Base-by-base conservation (phyloP, 768 basidiomycete genomes). In the Tylopilus sp. region DNA sequence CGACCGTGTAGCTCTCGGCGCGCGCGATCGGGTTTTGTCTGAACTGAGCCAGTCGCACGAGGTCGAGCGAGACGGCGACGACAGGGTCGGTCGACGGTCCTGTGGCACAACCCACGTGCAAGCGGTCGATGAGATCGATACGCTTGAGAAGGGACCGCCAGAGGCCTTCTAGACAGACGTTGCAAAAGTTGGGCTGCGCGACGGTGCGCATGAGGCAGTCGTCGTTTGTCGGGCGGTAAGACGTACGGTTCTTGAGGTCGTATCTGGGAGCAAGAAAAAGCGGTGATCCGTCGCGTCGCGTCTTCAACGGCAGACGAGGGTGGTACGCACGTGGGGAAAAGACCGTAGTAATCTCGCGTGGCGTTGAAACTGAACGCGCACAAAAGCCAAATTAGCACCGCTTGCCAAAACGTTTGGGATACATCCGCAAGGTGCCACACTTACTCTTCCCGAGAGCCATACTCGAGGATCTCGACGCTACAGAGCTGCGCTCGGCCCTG, bases 191-290 rank as follows among this genome's bases (percentile, higher is more conserved):
- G 48, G 86, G 82, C 0, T 78, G 75, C 25, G 78, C 81, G 38
- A 88, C 83, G 47, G 72, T 70, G 38, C 89, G 86, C 89, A 91
- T 91, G 42, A 91, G 79, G 63, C 89, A 91, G 64, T 83, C 85
- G 53, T 88, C 83, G 56, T 89, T 88, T 3, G 88, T 91, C 4
- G 89, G 89, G n/a, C 89, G 79, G 67, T 86, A 91, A 3, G 79
- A 77, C 0, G 85, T 89, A 46, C 67, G 65, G 58, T 90, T 88
- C 47, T 66, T 47, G 35, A 71, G 65, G 30, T 82, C 74, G 62
- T 77, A 89, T 18, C 86, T 88, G 54, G 40, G 5, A 12, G 31
- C 50, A 20, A 55, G 47, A 15, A 25, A 11, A n/a, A 31, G 12
- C 31, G 4, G 11, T 28, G 11, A 7, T 13, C 30, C 35, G 35